A percentile compares a stretch with the other conserved stretches of the same genome.
These are phyloP conservation scores for Groenewaldozyma auringiensis DNA, from an alignment of 1,139 yeast species.

Conservation along the genomic window DNA sequence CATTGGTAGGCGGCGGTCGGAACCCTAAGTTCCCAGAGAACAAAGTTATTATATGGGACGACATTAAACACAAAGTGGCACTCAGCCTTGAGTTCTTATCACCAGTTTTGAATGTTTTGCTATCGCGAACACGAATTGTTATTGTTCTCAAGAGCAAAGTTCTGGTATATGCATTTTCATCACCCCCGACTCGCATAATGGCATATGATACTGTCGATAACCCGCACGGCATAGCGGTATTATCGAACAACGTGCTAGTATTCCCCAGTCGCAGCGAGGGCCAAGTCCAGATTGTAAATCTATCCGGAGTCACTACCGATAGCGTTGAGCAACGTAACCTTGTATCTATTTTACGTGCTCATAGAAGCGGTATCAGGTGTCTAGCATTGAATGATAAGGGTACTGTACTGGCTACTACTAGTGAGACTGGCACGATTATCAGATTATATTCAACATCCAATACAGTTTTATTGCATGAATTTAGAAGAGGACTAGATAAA, in stretches of 20 bases:
- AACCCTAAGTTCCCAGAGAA: constrained; percentile 71
- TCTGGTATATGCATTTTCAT: constrained; percentile 68
- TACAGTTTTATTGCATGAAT: constrained; percentile 70
- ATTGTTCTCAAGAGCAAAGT: constrained; percentile 63
- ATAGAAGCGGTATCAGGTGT: constrained; percentile 60
- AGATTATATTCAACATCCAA: constrained; percentile 68
- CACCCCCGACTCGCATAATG: constrained; percentile 66
- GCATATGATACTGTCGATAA: constrained; percentile 67
- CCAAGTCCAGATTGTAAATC: constrained; percentile 71
- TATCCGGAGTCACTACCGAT: constrained; percentile 33
- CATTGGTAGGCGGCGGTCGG: constrained; percentile 81
- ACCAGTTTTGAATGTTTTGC: constrained; percentile 63
- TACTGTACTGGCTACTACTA: constrained; percentile 76
- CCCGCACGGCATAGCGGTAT: constrained; percentile 60
- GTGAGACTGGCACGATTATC: constrained; percentile 79
- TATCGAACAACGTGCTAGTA: constrained; percentile 50
- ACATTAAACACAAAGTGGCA: constrained; percentile 69
- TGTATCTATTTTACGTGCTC: constrained; percentile 76
- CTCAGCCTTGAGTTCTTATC: constrained; percentile 65
- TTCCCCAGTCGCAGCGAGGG: constrained; percentile 59
- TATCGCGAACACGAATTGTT: constrained; percentile 68
- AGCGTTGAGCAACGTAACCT: constrained; percentile 43
- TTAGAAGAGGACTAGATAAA: constrained; percentile 79
- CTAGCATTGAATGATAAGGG: constrained; percentile 68
- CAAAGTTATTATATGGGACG: constrained; percentile 83